Base-by-base conservation (phyloP, 805 yeast genomes). In the Blastobotrys terrestris region DNA sequence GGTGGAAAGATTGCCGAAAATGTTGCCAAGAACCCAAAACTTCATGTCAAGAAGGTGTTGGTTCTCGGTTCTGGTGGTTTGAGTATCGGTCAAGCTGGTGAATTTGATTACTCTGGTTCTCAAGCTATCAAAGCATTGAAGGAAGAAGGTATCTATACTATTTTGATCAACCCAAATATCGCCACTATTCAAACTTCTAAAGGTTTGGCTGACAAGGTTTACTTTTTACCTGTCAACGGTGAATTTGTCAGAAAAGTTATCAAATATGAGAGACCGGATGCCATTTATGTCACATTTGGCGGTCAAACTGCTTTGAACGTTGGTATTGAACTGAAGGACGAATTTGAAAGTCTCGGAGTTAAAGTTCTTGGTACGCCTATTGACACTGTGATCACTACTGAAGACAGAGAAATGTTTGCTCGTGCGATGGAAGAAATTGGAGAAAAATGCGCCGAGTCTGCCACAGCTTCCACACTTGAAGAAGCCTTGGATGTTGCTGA, bases 1-100 rank as follows among this genome's bases (percentile, higher is more conserved):
- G 97, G 96, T 69, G 97, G 97, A 49, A 67, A 73, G 56, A 57
- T 79, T 44, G 88, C 75, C 53, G 96, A 87, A 50, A 89, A 88
- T 74, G 69, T 78, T 60, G 83, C 83, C 41, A 81, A 81, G 44
- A 83, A 83, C 64, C 97, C 97, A 64, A 80, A 80, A 63, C 86
- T 83, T 42, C 77, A 85, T 53, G 95, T 85, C 63, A 89, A 90
- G 79, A 94, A 94, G 74, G 96, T 89, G 49, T 80, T 90, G 60
- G 92, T 90, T 54, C 80, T 94, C 65, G 99, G 99, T 65, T 91
- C 97, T 50, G 99, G 99, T 77, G 99, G 99, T 69, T 78, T 94
- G 64, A 87, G 96, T 53, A 94, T 94, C 68, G 99, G 99, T 60
- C 99, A 94, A 77, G 99, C 99, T 58, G 99, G 99, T 72, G 99